phyloP scores from a whole-genome alignment of 2,329 filamentous ascomycete genomes.

The Aspergillus neotritici region DNA sequence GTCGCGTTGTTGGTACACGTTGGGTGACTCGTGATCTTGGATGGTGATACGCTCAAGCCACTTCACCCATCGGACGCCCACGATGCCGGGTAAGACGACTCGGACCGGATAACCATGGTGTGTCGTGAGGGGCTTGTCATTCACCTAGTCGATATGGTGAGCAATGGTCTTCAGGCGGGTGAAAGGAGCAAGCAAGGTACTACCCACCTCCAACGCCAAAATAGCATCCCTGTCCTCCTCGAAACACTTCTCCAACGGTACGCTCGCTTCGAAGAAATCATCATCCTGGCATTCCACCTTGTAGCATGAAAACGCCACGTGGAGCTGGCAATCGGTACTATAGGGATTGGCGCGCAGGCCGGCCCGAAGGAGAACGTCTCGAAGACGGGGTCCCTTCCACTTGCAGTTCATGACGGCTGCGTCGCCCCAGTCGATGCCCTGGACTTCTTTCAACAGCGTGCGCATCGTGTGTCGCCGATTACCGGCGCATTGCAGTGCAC shows the following conservation, averaged over 20 bases:
- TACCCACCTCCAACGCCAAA: conserved; percentile 43
- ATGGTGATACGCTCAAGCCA: conserved; percentile 53
- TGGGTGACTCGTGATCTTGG: conserved; percentile 46
- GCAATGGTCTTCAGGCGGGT: not conserved
- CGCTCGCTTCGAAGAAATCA: conserved; percentile 54
- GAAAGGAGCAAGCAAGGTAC: not conserved
- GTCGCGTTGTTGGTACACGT: conserved; percentile 54
- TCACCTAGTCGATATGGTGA: conserved; percentile 37
- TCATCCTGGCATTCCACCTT: conserved; percentile 52
- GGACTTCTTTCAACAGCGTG: conserved; percentile 53
- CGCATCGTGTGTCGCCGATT: conserved; percentile 58
- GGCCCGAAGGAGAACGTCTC: conserved; percentile 48
- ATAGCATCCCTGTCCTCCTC: conserved; percentile 42
- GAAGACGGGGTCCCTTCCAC: conserved; percentile 51
- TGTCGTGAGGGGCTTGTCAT: conserved; percentile 42
- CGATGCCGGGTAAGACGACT: conserved; percentile 49
- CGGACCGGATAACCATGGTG: conserved; percentile 52
- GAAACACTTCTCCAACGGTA: conserved; percentile 46
- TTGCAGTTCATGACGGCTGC: conserved; percentile 57
- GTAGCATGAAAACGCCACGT: conserved; percentile 54
- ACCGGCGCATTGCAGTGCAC: conserved; percentile 55
- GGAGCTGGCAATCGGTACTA: conserved; percentile 22
- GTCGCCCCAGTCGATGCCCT: conserved; percentile 57
- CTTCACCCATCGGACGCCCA: conserved; percentile 51
- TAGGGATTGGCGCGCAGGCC: conserved; percentile 31